Conservation (phyloP, 257 asterid genomes). For the Forsythia viridissima region DNA sequence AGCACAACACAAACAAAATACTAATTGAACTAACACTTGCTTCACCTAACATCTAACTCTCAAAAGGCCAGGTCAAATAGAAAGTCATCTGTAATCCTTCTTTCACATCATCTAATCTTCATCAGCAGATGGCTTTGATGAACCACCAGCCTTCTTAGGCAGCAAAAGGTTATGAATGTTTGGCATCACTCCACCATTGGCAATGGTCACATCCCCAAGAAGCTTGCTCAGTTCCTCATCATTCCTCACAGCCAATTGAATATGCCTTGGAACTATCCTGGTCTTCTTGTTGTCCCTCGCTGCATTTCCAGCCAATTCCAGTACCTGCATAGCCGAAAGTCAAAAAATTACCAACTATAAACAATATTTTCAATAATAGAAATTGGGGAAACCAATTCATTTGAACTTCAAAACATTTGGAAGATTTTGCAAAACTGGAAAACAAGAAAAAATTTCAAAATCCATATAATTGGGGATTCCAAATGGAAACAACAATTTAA, state of each 20-base stretch:
- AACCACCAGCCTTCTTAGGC: constrained; percentile 37
- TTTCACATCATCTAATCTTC: constrained; percentile 22
- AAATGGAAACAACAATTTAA: background rate
- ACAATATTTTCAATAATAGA: background rate
- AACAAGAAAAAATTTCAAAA: background rate
- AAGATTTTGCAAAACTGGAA: background rate
- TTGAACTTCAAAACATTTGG: background rate
- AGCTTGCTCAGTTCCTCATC: constrained; percentile 43
- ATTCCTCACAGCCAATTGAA: constrained; percentile 40
- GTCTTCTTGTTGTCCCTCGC: constrained; percentile 47
- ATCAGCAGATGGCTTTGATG: constrained; percentile 36
- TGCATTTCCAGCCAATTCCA: constrained; percentile 44
- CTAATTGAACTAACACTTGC: constrained; percentile 4
- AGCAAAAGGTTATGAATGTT: constrained; percentile 43
- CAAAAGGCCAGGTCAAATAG: background rate
- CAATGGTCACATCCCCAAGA: constrained; percentile 38
- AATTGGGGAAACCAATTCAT: background rate
- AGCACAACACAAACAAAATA: background rate
- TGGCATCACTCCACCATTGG: constrained; percentile 44
- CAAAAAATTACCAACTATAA: background rate
- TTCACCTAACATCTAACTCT: background rate
- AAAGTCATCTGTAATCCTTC: background rate
- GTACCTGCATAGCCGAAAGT: constrained; percentile 14
- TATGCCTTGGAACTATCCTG: constrained; percentile 39
- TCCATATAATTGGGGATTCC: background rate